These are phyloP conservation scores for Abrus pulchellus DNA, from an alignment of 306 rosid species.

Conservation along the genomic window DNA sequence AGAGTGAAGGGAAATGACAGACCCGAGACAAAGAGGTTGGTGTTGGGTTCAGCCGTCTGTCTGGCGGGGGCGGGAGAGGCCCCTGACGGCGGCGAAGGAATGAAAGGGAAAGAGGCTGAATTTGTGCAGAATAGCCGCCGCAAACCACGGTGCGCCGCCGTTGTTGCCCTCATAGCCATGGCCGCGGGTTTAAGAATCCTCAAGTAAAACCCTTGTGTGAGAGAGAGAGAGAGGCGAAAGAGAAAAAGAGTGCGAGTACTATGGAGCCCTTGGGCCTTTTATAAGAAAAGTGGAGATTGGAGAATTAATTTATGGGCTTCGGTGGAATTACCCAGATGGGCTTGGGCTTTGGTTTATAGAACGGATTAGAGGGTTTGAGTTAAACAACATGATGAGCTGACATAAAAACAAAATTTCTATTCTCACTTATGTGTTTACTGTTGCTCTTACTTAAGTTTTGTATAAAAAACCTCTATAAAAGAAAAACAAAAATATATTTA, in stretches of 20 bases:
- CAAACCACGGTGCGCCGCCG: slow-evolving; percentile 66
- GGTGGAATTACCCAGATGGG: too few species aligned
- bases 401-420: too few species aligned
- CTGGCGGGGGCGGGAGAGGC: slow-evolving; percentile 56
- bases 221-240: not conserved
- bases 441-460: too few species aligned
- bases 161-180: slow-evolving; percentile 77
- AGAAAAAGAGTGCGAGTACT: not conserved
- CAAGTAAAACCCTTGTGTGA: slow-evolving; percentile 47
- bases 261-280: not conserved
- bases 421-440: too few species aligned
- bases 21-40: slow-evolving; percentile 95
- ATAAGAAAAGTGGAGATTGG: not conserved
- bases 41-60: slow-evolving; percentile 75
- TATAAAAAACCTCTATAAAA: too few species aligned
- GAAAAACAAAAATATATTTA: too few species aligned
- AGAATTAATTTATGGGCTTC: too few species aligned
- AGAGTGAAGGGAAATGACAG: not conserved
- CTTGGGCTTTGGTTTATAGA: too few species aligned
- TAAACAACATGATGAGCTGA: too few species aligned
- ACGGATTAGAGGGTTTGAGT: too few species aligned
- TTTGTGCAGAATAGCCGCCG: slow-evolving; percentile 66
- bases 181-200: slow-evolving; percentile 49
- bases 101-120: slow-evolving; percentile 52
- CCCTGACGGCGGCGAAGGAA: slow-evolving; percentile 55